A percentile compares a stretch with the other conserved stretches of the same genome.
Evolutionary conservation across 805 yeast species (phyloP).

Genomic region (Monosporozyma unispora): DNA sequence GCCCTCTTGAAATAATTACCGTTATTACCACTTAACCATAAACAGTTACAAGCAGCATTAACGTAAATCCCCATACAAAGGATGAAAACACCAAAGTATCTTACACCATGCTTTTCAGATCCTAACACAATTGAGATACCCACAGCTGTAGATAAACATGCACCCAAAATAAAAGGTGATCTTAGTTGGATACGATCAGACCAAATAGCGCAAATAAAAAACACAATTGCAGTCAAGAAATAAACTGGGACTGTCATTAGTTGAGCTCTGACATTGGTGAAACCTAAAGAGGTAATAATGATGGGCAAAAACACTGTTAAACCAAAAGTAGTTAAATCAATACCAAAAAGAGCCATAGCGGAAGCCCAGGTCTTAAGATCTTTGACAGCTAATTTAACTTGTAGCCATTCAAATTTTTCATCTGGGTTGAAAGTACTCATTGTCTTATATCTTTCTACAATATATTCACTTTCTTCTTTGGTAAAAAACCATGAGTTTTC

Average conservation of each 20-base stretch:
- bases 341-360: constrained; percentile 32
- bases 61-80: constrained; percentile 34
- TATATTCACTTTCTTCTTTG: constrained; percentile 33
- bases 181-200: constrained; percentile 50
- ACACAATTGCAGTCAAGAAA: constrained; percentile 63
- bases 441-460: constrained; percentile 29
- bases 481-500: constrained; percentile 34
- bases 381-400: constrained; percentile 24
- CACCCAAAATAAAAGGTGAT: constrained; percentile 32
- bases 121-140: constrained; percentile 31
- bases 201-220: constrained; percentile 49
- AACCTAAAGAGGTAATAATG: constrained; percentile 27
- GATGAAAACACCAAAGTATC: constrained; percentile 33
- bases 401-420: constrained; percentile 31
- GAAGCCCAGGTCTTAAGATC: constrained; percentile 28
- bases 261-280: constrained; percentile 67
- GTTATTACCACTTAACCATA: constrained; percentile 34
- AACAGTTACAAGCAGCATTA: constrained; percentile 32
- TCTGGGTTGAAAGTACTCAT: constrained; percentile 32
- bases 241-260: constrained; percentile 81
- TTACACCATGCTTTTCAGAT: constrained; percentile 28
- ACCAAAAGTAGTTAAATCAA: constrained; percentile 34
- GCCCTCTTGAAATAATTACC: constrained; percentile 36
- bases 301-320: constrained; percentile 37
- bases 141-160: constrained; percentile 26